phyloP scores from a whole-genome alignment of 176 grass and related monocot genomes.

The Chrysopogon serrulatus region DNA sequence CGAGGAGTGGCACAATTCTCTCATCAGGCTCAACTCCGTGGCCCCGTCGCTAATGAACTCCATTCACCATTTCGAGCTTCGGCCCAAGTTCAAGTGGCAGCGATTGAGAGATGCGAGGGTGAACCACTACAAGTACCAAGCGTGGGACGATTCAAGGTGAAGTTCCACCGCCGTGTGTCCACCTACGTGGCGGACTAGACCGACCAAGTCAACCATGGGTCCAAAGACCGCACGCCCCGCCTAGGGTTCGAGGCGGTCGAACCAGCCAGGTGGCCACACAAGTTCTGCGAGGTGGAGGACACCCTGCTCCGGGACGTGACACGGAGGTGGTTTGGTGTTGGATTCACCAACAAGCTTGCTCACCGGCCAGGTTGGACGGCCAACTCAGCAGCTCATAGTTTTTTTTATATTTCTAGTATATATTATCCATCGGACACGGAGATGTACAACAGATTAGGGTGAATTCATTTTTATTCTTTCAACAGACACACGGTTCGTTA shows the following conservation, averaged over 20 bases:
- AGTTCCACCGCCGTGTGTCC: constrained; percentile 55
- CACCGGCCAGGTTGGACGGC: not conserved
- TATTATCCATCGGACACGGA: not conserved
- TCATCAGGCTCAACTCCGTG: constrained; percentile 43
- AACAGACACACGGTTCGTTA: not conserved
- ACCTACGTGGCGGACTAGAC: constrained; percentile 64
- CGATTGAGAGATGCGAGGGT: not conserved
- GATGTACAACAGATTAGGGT: not conserved
- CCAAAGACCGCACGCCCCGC: constrained; percentile 60
- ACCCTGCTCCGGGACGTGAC: constrained; percentile 30
- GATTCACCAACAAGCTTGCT: not conserved
- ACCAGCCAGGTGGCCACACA: constrained; percentile 37
- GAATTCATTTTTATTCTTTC: not conserved
- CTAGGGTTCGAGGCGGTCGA: constrained; percentile 51
- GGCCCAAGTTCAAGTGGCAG: not conserved
- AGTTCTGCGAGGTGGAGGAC: constrained; percentile 57
- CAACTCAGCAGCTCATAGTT: not conserved
- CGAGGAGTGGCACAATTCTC: constrained; percentile 60
- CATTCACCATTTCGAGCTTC: constrained; percentile 54
- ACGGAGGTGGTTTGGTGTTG: constrained; percentile 39
- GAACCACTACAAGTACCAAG: constrained; percentile 89
- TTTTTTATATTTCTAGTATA: not conserved
- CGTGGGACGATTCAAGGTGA: constrained; percentile 67
- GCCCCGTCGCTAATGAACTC: constrained; percentile 39
- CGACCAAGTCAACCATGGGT: constrained; percentile 27